Conservation (phyloP, 345 rosid genomes). For the Rhodomyrtus tomentosa region DNA sequence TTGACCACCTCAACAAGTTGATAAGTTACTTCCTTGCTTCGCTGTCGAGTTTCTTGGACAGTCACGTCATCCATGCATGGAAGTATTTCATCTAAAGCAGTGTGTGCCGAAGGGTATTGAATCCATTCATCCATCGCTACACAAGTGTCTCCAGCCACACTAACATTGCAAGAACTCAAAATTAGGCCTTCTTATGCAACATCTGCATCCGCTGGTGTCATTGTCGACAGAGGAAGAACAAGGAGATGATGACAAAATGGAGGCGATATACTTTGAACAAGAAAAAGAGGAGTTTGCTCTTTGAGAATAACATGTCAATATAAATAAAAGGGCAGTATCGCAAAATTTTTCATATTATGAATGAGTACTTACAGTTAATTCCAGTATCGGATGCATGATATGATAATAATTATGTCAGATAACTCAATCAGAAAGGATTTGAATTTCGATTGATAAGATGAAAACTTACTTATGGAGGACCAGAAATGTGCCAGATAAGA, state of each 20-base stretch:
- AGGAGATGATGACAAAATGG: not conserved
- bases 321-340: not conserved
- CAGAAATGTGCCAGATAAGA: constrained; percentile 78
- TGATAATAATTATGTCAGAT: not conserved
- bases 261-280: not conserved
- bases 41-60: constrained; percentile 56
- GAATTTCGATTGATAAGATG: not conserved
- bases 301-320: not conserved
- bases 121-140: constrained; percentile 85
- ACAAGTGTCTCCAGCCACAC: constrained; percentile 84
- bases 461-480: constrained; percentile 76
- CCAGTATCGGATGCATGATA: not conserved
- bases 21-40: constrained; percentile 62
- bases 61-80: constrained; percentile 80
- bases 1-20: constrained; percentile 74
- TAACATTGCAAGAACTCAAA: constrained; percentile 1
- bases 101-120: constrained; percentile 65
- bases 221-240: not conserved
- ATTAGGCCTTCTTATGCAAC: not conserved
- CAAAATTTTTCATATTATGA: not conserved
- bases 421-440: not conserved
- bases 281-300: not conserved
- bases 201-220: not conserved
- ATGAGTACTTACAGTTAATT: not conserved
- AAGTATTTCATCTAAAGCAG: constrained; percentile 74